These are phyloP conservation scores for Cladosporium sp. DNA, from an alignment of 2,329 filamentous ascomycete species.

Conservation along the genomic window DNA sequence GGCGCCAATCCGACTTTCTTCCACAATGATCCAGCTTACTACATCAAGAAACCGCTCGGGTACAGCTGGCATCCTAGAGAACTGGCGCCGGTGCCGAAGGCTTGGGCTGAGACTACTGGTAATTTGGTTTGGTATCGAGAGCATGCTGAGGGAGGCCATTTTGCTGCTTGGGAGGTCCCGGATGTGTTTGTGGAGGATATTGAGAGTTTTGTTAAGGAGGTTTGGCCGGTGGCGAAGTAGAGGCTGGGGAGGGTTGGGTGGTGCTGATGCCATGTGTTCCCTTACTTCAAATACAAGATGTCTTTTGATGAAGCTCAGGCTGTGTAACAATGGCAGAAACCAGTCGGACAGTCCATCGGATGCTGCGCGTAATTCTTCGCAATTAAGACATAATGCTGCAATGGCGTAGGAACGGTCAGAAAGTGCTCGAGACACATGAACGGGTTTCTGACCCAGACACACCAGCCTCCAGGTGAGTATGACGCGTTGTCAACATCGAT, in stretches of 20 bases:
- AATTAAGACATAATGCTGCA: too few species aligned
- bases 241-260: not conserved
- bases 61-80: slow-evolving; percentile 43
- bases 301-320: too few species aligned
- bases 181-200: slow-evolving; percentile 27
- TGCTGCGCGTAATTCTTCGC: too few species aligned
- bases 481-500: too few species aligned
- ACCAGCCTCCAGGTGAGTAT: too few species aligned
- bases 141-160: slow-evolving; percentile 39
- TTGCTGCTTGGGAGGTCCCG: slow-evolving; percentile 34
- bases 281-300: too few species aligned
- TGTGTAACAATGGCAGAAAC: too few species aligned
- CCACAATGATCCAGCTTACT: slow-evolving; percentile 22
- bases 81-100: slow-evolving; percentile 34
- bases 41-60: slow-evolving; percentile 39
- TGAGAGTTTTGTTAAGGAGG: slow-evolving; percentile 28
- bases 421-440: too few species aligned
- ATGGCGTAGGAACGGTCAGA: too few species aligned
- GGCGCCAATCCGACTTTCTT: slow-evolving; percentile 22
- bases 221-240: slow-evolving; percentile 21
- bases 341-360: too few species aligned
- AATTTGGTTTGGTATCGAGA: slow-evolving; percentile 36
- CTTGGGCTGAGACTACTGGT: slow-evolving; percentile 33
- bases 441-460: too few species aligned
- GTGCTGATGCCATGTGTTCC: too few species aligned